Conservation (phyloP, 1,139 yeast species). For the Geotrichum australiense region DNA sequence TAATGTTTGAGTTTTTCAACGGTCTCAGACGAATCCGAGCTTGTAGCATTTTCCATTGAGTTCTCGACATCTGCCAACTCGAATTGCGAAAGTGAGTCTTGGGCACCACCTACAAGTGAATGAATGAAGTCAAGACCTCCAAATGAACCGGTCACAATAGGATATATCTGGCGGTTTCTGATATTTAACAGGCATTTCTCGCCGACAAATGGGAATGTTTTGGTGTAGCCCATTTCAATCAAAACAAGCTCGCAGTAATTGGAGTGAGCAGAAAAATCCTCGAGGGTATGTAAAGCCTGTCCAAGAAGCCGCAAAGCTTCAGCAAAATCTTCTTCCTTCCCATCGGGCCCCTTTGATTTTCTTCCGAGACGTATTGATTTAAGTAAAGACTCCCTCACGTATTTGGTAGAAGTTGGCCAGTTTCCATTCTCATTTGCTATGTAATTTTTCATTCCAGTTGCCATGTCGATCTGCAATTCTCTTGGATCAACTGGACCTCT, state of each 20-base stretch:
- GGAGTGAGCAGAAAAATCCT: conserved; percentile 25
- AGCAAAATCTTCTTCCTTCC: conserved; percentile 10
- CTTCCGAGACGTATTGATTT: conserved; percentile 23
- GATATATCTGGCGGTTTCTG: conserved; percentile 21
- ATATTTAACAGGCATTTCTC: conserved; percentile 20
- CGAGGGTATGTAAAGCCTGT: conserved; percentile 24
- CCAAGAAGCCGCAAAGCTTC: conserved; percentile 25
- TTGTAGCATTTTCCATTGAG: conserved; percentile 1
- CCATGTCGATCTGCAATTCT: conserved; percentile 24
- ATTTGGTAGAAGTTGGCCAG: conserved; percentile 24
- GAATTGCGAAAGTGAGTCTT: conserved; percentile 20
- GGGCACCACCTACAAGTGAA: conserved; percentile 25
- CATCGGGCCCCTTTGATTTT: conserved; percentile 3
- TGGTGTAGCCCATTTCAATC: conserved; percentile 22
- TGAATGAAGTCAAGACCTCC: conserved; percentile 26
- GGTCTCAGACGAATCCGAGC: background rate
- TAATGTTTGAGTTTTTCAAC: background rate
- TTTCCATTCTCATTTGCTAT: conserved; percentile 24
- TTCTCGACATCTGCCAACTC: conserved; percentile 1
- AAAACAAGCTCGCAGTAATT: conserved; percentile 24
- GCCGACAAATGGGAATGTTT: conserved; percentile 27
- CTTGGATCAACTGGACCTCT: conserved; percentile 24
- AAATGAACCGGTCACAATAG: conserved; percentile 28
- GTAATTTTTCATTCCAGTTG: conserved; percentile 26
- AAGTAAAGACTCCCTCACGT: conserved; percentile 20